phyloP scores from a whole-genome alignment of 306 rosid species.

The Cucurbita argyrosperma region DNA sequence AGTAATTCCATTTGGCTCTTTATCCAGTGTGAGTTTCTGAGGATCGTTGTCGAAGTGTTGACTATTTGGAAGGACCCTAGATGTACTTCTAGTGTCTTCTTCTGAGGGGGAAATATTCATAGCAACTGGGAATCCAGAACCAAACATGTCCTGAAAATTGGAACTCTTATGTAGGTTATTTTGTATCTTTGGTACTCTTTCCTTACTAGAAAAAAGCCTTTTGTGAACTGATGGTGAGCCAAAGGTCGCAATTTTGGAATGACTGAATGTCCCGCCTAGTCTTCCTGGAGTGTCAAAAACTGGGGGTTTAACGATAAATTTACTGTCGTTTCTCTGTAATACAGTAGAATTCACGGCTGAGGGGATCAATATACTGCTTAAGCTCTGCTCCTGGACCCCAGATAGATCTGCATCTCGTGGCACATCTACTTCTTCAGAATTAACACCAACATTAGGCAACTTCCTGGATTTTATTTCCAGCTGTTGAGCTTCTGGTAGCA shows the following conservation, averaged over 20 bases:
- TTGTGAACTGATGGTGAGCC: slow-evolving; percentile 26
- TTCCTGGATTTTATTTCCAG: slow-evolving; percentile 49
- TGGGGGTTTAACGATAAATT: slow-evolving; percentile 26
- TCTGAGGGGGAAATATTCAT: slow-evolving; percentile 25
- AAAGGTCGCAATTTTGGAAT: slow-evolving; percentile 19
- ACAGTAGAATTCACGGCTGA: slow-evolving; percentile 26
- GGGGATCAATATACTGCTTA: slow-evolving; percentile 65
- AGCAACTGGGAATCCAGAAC: slow-evolving; percentile 21
- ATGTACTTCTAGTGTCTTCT: slow-evolving; percentile 26
- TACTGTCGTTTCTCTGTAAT: slow-evolving; percentile 19
- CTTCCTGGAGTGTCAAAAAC: slow-evolving; percentile 32
- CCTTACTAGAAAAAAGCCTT: slow-evolving; percentile 22
- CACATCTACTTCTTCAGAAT: slow-evolving; percentile 29
- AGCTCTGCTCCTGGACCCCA: slow-evolving; percentile 25
- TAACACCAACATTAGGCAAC: slow-evolving; percentile 23
- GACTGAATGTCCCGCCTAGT: slow-evolving; percentile 29
- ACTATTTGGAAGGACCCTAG: slow-evolving; percentile 7
- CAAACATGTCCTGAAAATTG: slow-evolving; percentile 26
- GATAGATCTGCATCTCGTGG: slow-evolving; percentile 29
- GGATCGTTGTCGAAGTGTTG: slow-evolving; percentile 19
- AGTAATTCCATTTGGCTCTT: slow-evolving; percentile 20
- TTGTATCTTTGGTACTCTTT: slow-evolving; percentile 19
- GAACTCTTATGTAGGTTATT: slow-evolving; percentile 26
- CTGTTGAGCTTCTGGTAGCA: slow-evolving; percentile 76
- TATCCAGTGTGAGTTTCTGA: slow-evolving; percentile 28